Conservation (phyloP, 2,329 filamentous ascomycete species). For the Orbilia javanica region DNA sequence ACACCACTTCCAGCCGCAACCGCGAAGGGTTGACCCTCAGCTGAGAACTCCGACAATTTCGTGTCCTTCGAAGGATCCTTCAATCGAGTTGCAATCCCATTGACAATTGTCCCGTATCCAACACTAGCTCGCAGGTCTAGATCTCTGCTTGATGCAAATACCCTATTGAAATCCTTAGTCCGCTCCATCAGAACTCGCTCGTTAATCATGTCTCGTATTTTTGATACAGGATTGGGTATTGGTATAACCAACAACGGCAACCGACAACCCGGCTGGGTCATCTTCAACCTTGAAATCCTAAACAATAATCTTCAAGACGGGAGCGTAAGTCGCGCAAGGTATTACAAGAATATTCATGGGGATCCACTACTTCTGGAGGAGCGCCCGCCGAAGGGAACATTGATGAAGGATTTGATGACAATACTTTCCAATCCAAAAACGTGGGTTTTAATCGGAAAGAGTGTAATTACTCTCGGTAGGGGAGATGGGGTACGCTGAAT, state of each 20-base stretch:
- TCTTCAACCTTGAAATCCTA: conserved; percentile 36
- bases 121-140: too few species aligned
- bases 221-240: neutral
- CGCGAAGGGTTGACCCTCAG: too few species aligned
- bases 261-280: neutral
- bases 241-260: neutral
- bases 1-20: too few species aligned
- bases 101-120: too few species aligned
- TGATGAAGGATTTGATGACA: conserved; percentile 31
- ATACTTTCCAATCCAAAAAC: conserved; percentile 31
- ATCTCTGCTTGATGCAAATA: too few species aligned
- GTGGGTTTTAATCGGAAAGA: conserved; percentile 39
- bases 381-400: conserved; percentile 32
- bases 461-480: conserved; percentile 34
- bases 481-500: conserved; percentile 23
- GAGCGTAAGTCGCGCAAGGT: conserved; percentile 26
- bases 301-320: conserved; percentile 29
- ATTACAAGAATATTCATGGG: conserved; percentile 48
- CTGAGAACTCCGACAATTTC: too few species aligned
- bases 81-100: too few species aligned
- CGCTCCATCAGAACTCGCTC: neutral
- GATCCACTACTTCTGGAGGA: conserved; percentile 48
- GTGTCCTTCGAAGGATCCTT: too few species aligned
- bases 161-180: too few species aligned
- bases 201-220: conserved; percentile 10